Conservation (phyloP, 2,329 filamentous ascomycete genomes). For the Fusarium haematococcum region DNA sequence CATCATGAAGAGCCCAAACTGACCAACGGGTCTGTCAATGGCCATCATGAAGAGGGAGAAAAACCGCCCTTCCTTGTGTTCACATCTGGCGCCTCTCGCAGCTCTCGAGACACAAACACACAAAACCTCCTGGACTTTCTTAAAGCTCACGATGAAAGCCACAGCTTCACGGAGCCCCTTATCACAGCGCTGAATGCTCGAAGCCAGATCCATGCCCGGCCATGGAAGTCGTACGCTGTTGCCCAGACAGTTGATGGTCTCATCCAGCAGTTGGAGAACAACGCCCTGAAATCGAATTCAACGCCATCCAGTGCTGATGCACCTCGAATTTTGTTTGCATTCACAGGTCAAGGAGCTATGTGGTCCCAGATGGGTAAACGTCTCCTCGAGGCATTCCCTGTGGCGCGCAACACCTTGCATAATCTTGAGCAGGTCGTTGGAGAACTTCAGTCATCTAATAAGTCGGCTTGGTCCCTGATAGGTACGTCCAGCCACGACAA, state of each 20-base stretch:
- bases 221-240: slow-evolving; percentile 39
- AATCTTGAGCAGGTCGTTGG: slow-evolving; percentile 25
- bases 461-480: slow-evolving; percentile 25
- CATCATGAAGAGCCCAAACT: neutral
- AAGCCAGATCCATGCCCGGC: slow-evolving; percentile 35
- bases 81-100: slow-evolving; percentile 32
- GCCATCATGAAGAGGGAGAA: neutral
- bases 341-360: slow-evolving; percentile 38
- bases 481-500: neutral
- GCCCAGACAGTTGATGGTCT: slow-evolving; percentile 33
- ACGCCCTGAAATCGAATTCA: slow-evolving; percentile 31
- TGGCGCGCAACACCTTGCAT: slow-evolving; percentile 34
- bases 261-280: slow-evolving; percentile 31
- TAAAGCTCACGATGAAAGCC: slow-evolving; percentile 24
- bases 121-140: slow-evolving; percentile 31
- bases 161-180: slow-evolving; percentile 20
- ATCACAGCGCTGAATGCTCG: slow-evolving; percentile 34
- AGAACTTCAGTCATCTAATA: slow-evolving; percentile 21
- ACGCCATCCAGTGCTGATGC: slow-evolving; percentile 2
- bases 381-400: slow-evolving; percentile 35
- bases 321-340: slow-evolving; percentile 25
- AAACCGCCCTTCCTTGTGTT: slow-evolving; percentile 30
- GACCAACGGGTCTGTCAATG: neutral
- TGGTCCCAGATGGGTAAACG: slow-evolving; percentile 41
- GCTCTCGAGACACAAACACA: slow-evolving; percentile 32